Conservation (phyloP, 2,329 filamentous ascomycete genomes). For the Elsinoe arachidis region DNA sequence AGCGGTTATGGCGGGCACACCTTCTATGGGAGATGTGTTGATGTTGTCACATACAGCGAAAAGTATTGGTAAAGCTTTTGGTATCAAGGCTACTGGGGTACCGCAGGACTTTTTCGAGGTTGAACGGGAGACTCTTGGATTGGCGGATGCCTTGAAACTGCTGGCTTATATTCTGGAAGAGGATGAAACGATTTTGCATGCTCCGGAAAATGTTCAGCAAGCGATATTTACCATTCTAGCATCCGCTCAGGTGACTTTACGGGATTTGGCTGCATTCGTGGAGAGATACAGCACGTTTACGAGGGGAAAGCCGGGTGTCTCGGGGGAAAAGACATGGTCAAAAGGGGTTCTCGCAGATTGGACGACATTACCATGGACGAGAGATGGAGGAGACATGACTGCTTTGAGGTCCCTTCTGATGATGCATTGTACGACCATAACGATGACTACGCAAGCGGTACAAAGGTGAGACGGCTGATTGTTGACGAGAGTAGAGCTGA, state of each 20-base stretch:
- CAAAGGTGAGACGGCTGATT: slow-evolving; percentile 27
- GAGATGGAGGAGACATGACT: slow-evolving; percentile 35
- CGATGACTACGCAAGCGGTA: slow-evolving; percentile 33
- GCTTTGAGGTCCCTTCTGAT: slow-evolving; percentile 33
- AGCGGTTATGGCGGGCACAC: not conserved
- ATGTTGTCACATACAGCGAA: slow-evolving; percentile 8
- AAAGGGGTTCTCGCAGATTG: slow-evolving; percentile 35
- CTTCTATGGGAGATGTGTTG: slow-evolving; percentile 8
- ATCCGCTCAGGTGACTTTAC: slow-evolving; percentile 33
- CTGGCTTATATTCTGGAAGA: slow-evolving; percentile 38
- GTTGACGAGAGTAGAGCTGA: not conserved
- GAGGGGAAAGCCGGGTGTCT: slow-evolving; percentile 33
- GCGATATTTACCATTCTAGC: slow-evolving; percentile 33
- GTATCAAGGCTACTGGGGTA: not conserved
- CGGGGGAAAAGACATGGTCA: slow-evolving; percentile 38
- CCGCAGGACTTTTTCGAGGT: slow-evolving; percentile 31
- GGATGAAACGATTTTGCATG: slow-evolving; percentile 28
- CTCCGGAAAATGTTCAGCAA: slow-evolving; percentile 28
- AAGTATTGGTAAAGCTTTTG: slow-evolving; percentile 10
- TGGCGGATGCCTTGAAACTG: slow-evolving; percentile 36
- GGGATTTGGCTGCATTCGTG: slow-evolving; percentile 37
- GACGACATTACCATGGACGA: slow-evolving; percentile 38
- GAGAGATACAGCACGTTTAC: slow-evolving; percentile 38
- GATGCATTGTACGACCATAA: slow-evolving; percentile 35
- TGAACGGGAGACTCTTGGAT: slow-evolving; percentile 33